phyloP scores from a whole-genome alignment of 2,329 filamentous ascomycete genomes.

The Sphaerulina vaccinii region DNA sequence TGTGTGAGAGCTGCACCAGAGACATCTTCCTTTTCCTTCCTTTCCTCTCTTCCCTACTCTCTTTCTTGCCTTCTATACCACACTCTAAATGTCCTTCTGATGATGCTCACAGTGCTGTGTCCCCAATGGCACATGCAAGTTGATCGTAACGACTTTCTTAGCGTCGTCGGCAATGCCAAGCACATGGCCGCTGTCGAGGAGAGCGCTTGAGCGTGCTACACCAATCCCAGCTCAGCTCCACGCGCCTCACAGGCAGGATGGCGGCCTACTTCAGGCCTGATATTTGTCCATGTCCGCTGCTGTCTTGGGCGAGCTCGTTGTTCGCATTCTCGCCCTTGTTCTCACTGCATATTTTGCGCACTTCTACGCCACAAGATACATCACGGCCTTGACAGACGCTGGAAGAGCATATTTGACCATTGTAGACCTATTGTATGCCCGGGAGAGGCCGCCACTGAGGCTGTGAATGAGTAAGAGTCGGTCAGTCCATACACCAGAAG shows the following conservation, averaged over 20 bases:
- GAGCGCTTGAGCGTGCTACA: too few relatives aligned
- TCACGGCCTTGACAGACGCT: constrained; percentile 31
- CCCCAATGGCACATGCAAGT: too few relatives aligned
- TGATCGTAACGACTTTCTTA: constrained; percentile 3
- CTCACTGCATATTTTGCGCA: constrained; percentile 19
- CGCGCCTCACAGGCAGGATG: too few relatives aligned
- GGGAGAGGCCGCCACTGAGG: constrained; percentile 22
- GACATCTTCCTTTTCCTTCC: constrained; percentile 54
- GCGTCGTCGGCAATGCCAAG: too few relatives aligned
- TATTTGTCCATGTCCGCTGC: constrained; percentile 16
- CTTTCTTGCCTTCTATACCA: neutral
- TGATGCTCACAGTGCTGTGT: neutral
- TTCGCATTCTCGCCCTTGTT: constrained; percentile 18
- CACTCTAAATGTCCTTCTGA: neutral
- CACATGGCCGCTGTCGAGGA: too few relatives aligned
- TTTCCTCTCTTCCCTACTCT: neutral
- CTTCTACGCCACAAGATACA: constrained; percentile 27
- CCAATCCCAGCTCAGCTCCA: too few relatives aligned
- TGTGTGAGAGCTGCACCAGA: constrained; percentile 70
- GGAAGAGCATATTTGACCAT: constrained; percentile 31
- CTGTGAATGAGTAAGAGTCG: constrained; percentile 16
- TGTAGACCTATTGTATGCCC: constrained; percentile 28
- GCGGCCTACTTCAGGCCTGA: constrained; percentile 10
- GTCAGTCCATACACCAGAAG: too few relatives aligned
- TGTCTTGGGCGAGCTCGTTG: constrained; percentile 20